A percentile compares a stretch with the other conserved stretches of the same genome.
Conservation (phyloP, 2,329 filamentous ascomycete species). For the Fusarium oligoseptatum region DNA sequence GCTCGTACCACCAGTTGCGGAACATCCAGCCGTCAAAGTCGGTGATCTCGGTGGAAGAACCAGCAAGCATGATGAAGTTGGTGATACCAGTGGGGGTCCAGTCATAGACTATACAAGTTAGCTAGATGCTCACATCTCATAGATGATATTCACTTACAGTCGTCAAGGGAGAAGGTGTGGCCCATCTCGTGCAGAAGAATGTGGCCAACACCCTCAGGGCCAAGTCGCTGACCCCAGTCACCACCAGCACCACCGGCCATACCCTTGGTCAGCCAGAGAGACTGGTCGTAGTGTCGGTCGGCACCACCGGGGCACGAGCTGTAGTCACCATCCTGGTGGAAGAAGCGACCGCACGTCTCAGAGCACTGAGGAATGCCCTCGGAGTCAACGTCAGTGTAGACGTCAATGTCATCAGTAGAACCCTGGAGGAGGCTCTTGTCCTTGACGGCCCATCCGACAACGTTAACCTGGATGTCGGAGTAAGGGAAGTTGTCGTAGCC, state of each 20-base stretch:
- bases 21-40: slow-evolving; percentile 65
- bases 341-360: slow-evolving; percentile 58
- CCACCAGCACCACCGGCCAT: slow-evolving; percentile 59
- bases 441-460: slow-evolving; percentile 60
- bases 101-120: slow-evolving; percentile 46
- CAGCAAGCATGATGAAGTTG: slow-evolving; percentile 62
- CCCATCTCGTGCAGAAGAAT: slow-evolving; percentile 63
- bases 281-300: slow-evolving; percentile 58
- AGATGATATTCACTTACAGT: slow-evolving; percentile 44
- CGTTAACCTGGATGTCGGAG: slow-evolving; percentile 53
- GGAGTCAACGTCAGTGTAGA: slow-evolving; percentile 57
- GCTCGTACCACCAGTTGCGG: slow-evolving; percentile 60
- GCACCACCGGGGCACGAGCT: slow-evolving; percentile 51
- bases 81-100: slow-evolving; percentile 58
- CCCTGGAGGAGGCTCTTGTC: slow-evolving; percentile 55
- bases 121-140: neutral
- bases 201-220: slow-evolving; percentile 59
- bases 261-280: slow-evolving; percentile 62
- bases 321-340: slow-evolving; percentile 60
- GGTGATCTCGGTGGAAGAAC: slow-evolving; percentile 56
- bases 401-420: slow-evolving; percentile 52
- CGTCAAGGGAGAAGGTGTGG: slow-evolving; percentile 59
- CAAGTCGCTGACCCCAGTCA: slow-evolving; percentile 62
- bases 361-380: slow-evolving; percentile 58
- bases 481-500: slow-evolving; percentile 61